Conservation (phyloP, 78 protist species). For the Planoprotostelium fungivorum region DNA sequence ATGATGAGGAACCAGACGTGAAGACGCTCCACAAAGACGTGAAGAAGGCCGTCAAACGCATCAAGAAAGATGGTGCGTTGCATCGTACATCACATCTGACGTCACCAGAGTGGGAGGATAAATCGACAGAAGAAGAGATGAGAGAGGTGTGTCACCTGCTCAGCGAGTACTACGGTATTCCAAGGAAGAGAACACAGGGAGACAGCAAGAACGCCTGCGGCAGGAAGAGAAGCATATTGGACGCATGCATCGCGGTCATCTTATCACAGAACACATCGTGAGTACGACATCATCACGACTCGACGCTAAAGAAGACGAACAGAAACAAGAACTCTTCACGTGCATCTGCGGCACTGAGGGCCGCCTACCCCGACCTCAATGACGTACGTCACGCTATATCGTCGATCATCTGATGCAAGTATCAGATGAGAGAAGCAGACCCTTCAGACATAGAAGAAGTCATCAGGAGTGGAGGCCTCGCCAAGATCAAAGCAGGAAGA, state of each 20-base stretch:
- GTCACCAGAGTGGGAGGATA: neutral
- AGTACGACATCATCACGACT: neutral
- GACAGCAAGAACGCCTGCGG: too few relatives aligned
- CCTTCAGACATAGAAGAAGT: neutral
- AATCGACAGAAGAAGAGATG: neutral
- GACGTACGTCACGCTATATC: neutral
- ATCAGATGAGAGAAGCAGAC: neutral
- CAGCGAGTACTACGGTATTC: neutral
- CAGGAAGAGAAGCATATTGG: neutral
- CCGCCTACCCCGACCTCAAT: neutral
- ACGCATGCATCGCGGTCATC: neutral
- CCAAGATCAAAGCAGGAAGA: neutral
- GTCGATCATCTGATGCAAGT: neutral
- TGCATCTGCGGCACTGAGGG: neutral
- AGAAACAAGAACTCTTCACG: neutral
- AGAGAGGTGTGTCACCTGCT: neutral
- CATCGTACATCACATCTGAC: neutral
- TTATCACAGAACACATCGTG: neutral
- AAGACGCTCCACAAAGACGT: too few relatives aligned
- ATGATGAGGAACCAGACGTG: neutral
- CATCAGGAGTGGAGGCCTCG: neutral
- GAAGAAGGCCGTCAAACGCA: too few relatives aligned
- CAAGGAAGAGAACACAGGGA: neutral
- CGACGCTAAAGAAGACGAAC: neutral
- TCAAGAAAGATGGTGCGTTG: neutral